phyloP scores from a whole-genome alignment of 2,329 filamentous ascomycete genomes.

The Aspergillus sp. region DNA sequence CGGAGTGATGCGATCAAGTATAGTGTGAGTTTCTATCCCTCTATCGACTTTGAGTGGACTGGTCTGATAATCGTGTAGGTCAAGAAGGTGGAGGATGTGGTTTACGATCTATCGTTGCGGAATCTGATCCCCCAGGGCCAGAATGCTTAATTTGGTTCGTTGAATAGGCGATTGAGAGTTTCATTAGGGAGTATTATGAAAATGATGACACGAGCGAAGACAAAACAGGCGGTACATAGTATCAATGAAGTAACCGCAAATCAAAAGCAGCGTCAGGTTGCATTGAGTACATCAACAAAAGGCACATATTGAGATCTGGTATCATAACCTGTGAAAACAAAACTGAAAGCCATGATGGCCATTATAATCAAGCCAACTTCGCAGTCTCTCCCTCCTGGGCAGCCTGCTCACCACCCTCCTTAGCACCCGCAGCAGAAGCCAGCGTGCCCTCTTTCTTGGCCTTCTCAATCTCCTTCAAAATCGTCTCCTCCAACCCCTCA shows the following conservation, averaged over 20 bases:
- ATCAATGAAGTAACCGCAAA: background rate
- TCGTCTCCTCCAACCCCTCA: conserved; percentile 71
- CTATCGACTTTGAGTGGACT: background rate
- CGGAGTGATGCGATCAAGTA: conserved; percentile 95
- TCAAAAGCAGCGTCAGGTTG: background rate
- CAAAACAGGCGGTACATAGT: background rate
- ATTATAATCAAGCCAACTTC: conserved; percentile 20
- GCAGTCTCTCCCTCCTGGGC: conserved; percentile 22
- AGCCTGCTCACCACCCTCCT: background rate
- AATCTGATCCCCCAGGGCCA: conserved; percentile 66
- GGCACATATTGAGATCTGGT: conserved; percentile 1
- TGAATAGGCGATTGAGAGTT: background rate
- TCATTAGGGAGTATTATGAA: conserved; percentile 1
- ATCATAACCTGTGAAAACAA: conserved; percentile 7
- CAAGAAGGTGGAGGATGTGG: conserved; percentile 97
- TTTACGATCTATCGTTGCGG: conserved; percentile 88
- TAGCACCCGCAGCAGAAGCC: conserved; percentile 19
- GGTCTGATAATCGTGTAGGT: conserved; percentile 51
- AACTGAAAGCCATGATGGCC: background rate
- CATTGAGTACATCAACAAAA: background rate
- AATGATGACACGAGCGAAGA: background rate
- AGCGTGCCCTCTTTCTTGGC: conserved; percentile 40
- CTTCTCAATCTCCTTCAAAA: conserved; percentile 71
- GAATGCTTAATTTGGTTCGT: conserved; percentile 12
- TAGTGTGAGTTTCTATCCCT: conserved; percentile 48